Percentiles rank a stretch among this genome's conserved stretches.
These are phyloP conservation scores for Quercus bicolor DNA, from an alignment of 306 rosid species.

Conservation along the genomic window DNA sequence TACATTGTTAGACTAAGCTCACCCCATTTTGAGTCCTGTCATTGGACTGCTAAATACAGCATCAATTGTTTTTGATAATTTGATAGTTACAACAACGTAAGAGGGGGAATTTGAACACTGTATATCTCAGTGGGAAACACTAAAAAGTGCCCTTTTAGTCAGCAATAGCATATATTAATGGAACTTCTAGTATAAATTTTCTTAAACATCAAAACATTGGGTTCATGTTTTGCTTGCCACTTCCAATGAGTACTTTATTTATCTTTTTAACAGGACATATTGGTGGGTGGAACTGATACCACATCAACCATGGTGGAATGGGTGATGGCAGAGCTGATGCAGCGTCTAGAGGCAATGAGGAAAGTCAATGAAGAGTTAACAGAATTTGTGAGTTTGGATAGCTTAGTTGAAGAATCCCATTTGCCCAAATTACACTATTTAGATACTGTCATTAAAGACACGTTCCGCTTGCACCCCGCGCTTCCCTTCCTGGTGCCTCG, in stretches of 20 bases:
- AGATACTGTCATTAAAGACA: constrained; percentile 10
- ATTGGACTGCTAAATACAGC: too few species aligned
- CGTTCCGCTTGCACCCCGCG: constrained; percentile 26
- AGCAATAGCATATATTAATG: too few species aligned
- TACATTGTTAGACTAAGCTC: too few species aligned
- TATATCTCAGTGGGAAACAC: too few species aligned
- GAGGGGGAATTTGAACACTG: too few species aligned
- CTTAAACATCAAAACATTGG: too few species aligned
- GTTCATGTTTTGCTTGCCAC: too few species aligned
- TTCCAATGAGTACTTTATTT: neutral
- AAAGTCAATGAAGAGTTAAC: constrained; percentile 22
- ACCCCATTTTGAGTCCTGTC: too few species aligned
- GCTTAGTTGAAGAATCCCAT: constrained; percentile 30
- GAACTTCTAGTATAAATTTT: too few species aligned
- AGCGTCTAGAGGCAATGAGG: constrained; percentile 4
- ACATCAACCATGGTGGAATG: constrained; percentile 27
- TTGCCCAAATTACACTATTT: constrained; percentile 18
- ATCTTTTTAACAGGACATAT: constrained; percentile 22
- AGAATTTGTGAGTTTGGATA: constrained; percentile 22
- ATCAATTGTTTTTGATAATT: too few species aligned
- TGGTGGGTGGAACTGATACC: constrained; percentile 35
- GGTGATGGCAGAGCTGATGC: constrained; percentile 30
- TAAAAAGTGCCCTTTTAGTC: too few species aligned
- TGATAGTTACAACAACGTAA: too few species aligned
- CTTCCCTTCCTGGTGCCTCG: constrained; percentile 18